Percentiles rank a stretch among this genome's conserved stretches.
Evolutionary conservation across 441 rosid species (phyloP).

Genomic region (Geranium incanum): DNA sequence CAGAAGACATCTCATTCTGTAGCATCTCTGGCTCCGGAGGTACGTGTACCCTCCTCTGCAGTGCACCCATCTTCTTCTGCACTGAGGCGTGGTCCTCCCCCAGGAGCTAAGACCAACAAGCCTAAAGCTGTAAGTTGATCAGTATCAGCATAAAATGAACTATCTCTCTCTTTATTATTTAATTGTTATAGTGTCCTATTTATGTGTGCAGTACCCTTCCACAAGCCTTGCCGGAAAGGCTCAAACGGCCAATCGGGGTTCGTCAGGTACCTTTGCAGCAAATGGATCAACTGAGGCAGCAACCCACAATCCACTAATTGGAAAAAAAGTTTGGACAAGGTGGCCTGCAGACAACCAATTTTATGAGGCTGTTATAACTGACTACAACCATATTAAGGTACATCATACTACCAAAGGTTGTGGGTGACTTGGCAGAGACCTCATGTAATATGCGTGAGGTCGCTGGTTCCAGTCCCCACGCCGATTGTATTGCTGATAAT

Average conservation of each 20-base stretch:
- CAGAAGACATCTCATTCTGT: conserved; percentile 44
- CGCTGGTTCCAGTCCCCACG: no score
- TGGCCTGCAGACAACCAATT: conserved; percentile 10
- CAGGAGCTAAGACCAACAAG: conserved; percentile 74
- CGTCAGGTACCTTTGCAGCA: conserved; percentile 2
- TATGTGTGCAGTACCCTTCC: not conserved
- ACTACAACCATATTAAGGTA: conserved; percentile 38
- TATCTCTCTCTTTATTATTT: no score
- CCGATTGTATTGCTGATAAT: no score
- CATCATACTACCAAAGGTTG: conserved; percentile 6
- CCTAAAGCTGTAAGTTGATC: conserved; percentile 68
- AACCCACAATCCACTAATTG: conserved; percentile 7
- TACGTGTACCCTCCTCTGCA: conserved; percentile 65
- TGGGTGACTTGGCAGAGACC: no score
- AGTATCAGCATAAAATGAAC: no score
- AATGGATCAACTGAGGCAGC: conserved; percentile 4
- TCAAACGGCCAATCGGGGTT: conserved; percentile 6
- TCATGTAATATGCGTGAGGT: no score
- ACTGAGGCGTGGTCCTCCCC: conserved; percentile 67
- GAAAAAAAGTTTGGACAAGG: conserved; percentile 10
- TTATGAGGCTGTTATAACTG: conserved; percentile 10
- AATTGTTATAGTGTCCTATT: no score
- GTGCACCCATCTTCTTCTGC: conserved; percentile 68
- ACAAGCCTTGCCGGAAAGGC: not conserved
- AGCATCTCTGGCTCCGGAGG: conserved; percentile 41